phyloP scores from a whole-genome alignment of 2,329 filamentous ascomycete genomes.

The Arthroderma sp. region DNA sequence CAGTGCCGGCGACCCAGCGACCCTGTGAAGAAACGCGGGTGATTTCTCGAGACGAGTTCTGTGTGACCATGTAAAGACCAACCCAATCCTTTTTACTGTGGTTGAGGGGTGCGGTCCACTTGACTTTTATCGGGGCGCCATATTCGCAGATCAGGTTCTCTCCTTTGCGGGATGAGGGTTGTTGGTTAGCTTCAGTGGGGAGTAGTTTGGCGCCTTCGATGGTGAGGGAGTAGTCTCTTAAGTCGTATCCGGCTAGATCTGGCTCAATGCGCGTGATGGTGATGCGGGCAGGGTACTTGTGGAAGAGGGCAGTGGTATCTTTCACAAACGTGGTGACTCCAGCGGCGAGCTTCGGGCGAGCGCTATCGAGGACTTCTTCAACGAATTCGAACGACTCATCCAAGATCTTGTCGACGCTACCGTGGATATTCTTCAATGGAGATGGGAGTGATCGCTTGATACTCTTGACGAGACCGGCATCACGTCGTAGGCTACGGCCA shows the following conservation, averaged over 20 bases:
- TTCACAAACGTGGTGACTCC: constrained; percentile 77
- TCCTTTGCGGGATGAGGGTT: constrained; percentile 46
- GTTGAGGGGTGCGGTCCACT: constrained; percentile 76
- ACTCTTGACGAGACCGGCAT: constrained; percentile 85
- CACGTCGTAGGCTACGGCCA: constrained; percentile 64
- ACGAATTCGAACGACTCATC: constrained; percentile 79
- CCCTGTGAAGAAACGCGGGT: constrained; percentile 77
- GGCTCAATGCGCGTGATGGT: constrained; percentile 67
- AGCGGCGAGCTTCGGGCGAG: constrained; percentile 71
- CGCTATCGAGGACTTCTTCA: constrained; percentile 77
- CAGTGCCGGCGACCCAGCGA: constrained; percentile 73
- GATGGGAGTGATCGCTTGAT: constrained; percentile 74
- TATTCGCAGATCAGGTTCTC: constrained; percentile 76
- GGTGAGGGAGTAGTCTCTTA: constrained; percentile 64
- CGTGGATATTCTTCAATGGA: constrained; percentile 69
- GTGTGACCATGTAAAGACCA: constrained; percentile 87
- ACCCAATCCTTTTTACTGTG: constrained; percentile 93
- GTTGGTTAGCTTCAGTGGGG: constrained; percentile 46
- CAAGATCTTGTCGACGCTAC: constrained; percentile 73
- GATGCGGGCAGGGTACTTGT: constrained; percentile 73
- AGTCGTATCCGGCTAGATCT: constrained; percentile 66
- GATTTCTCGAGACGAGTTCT: constrained; percentile 73
- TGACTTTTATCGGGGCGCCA: constrained; percentile 75
- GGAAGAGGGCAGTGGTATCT: constrained; percentile 78
- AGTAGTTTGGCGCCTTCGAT: constrained; percentile 50